Base-by-base conservation (phyloP, 805 yeast genomes). In the Pichia rugopelliculosa region DNA sequence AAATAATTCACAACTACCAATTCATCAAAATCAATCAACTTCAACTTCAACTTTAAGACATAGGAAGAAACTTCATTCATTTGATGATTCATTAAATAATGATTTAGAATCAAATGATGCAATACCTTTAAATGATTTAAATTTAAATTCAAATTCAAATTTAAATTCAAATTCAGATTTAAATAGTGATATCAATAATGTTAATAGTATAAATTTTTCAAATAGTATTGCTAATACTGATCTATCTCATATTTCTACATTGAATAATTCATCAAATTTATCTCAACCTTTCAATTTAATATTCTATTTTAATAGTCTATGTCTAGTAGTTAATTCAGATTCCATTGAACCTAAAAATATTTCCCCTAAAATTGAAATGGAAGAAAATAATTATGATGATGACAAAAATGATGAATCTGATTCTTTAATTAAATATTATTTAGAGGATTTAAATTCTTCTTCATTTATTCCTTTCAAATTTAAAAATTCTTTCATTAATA, bases 41-140 rank as follows among this genome's bases (percentile, higher is more conserved):
- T 45, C 47, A 8, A 24, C 41, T 17, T 18, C 25, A 39, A 42
- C 24, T 37, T 36, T 30, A 42, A 49, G 42, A 50, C 17, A 22
- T 37, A 41, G 44, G 40, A 44, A 34, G 24, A 48, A 25, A 25
- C 33, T n/a, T n/a, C n/a, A n/a, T 3, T 17, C 39, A 11, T 23
- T 11, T 18, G 3, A 26, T n/a, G 38, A 17, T 20, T 44, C 49
- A 15, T 46, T 44, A 1, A 26, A 41, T 18, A 40, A 42, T 4
- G 56, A 53, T 45, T 43, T 53, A 13, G 56, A 53, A 34, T 17
- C 45, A 8, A 52, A 46, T 37, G 39, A 41, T 24, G 13, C 48
- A 6, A 46, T 46, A 24, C 45, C 49, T 26, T 24, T 53, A 45
- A 45, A 49, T 15, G 45, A 50, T 37, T 30, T 51, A 39, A 37